Evolutionary conservation across 2,329 filamentous ascomycete genomes (phyloP), one percentile per base, ranked within the genome.

Genomic region (Calonectria montana): DNA sequence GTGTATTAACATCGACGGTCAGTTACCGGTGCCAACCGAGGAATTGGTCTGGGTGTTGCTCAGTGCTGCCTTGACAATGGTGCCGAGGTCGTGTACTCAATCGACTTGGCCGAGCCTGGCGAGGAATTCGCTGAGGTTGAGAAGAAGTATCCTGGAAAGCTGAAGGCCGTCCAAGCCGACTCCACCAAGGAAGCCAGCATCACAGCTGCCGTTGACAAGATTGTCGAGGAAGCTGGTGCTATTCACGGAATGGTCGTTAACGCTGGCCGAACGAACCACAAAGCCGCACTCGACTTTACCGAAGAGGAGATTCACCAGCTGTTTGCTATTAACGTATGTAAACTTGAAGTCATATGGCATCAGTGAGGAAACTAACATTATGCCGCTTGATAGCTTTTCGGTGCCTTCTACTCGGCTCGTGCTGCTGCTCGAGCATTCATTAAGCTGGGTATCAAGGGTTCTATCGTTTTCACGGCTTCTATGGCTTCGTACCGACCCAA

Each of bases 231-330:
- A 45, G 76, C 78, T 9, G 84, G 85, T 21, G 80, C 82, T 37
- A 81, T 86, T 68, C 82, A 87, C 75, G 86, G 86, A 64, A 86
- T 89, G 81, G 86, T 88, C 1, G 84, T 83, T n/a, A 88, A 89
- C 68, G 87, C 87, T 0, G 87, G 87, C 9, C 80, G 84, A 9
- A 89, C 87, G 6, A 87, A 88, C 74, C 87, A 89, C 74, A 88
- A 89, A 75, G 78, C 87, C 1, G 87, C 87, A 0, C 78, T 88
- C 4, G 86, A 89, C 23, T 88, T 79, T 45, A 73, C 69, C 4
- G 67, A 70, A 15, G 77, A 74, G 12, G 73, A 79, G 37, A 65
- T 79, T 3, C 72, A 79, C 48, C 82, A 67, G 83, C 86, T n/a
- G 74, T 87, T 37, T 80, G 86, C 67, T 12, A 65, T 77, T 7